phyloP scores from a whole-genome alignment of 805 yeast species.

The Candida piceae region DNA sequence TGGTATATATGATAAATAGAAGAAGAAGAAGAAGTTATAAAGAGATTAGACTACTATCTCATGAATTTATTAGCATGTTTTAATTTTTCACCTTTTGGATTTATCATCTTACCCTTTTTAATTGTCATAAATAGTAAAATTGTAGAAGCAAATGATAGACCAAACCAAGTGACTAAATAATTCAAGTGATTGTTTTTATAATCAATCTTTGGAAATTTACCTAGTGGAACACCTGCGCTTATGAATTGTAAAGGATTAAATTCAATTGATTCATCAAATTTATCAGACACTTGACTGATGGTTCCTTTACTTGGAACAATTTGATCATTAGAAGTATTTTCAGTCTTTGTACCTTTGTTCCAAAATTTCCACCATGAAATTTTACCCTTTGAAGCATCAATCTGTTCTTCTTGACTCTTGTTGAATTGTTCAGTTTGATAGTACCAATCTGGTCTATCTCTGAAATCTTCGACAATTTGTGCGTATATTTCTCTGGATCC shows the following conservation, averaged over 20 bases:
- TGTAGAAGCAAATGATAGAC: conserved; percentile 68
- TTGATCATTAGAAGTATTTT: neutral
- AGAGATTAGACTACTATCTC: conserved; percentile 35
- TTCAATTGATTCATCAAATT: conserved; percentile 31
- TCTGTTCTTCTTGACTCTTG: neutral
- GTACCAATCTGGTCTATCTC: conserved; percentile 53
- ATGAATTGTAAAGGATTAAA: conserved; percentile 55
- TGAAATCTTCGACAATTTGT: conserved; percentile 65
- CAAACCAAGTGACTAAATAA: conserved; percentile 93
- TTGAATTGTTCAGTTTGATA: conserved; percentile 8
- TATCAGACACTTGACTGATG: conserved; percentile 3
- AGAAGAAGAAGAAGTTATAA: no score
- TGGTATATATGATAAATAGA: no score
- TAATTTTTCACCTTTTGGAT: conserved; percentile 42
- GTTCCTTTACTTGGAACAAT: conserved; percentile 3
- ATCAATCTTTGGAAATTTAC: conserved; percentile 73
- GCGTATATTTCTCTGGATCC: conserved; percentile 69
- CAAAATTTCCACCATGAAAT: conserved; percentile 29
- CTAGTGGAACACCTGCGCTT: conserved; percentile 86
- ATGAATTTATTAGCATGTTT: conserved; percentile 41
- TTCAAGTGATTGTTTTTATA: conserved; percentile 87
- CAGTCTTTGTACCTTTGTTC: conserved; percentile 6
- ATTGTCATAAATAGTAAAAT: conserved; percentile 55
- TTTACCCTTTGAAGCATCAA: neutral
- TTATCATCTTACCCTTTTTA: conserved; percentile 35